Conservation (phyloP, 1,284 basidiomycete genomes). For the Lignosus rhinocerotis region DNA sequence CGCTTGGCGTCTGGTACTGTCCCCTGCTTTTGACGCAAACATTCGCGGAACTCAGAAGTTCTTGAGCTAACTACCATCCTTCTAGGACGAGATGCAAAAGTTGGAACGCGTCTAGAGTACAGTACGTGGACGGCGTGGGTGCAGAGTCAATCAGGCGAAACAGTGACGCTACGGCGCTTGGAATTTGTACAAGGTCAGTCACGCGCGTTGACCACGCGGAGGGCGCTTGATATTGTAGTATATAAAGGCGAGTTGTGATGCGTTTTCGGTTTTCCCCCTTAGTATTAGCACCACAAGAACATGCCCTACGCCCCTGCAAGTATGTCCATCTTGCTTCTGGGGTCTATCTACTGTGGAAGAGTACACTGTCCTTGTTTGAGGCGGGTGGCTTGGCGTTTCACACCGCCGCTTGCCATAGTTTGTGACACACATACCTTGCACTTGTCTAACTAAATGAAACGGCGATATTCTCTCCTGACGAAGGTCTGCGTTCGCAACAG, state of each 20-base stretch:
- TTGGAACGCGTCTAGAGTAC: not conserved
- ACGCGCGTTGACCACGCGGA: not conserved
- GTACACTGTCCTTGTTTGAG: constrained; percentile 72
- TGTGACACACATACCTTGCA: constrained; percentile 53
- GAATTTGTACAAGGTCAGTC: not conserved
- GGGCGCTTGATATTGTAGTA: constrained; percentile 2
- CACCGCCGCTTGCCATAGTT: constrained; percentile 70
- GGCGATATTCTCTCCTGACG: too few relatives aligned
- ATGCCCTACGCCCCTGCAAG: constrained; percentile 31
- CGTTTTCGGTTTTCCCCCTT: not conserved
- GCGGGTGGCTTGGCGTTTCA: constrained; percentile 46
- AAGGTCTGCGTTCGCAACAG: not conserved
- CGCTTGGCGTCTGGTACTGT: constrained; percentile 48
- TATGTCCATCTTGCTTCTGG: constrained; percentile 20
- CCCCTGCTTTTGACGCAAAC: constrained; percentile 49
- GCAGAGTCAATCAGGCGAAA: not conserved
- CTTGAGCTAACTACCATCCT: constrained; percentile 41
- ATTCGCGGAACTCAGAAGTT: constrained; percentile 60
- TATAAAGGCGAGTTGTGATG: constrained; percentile 21
- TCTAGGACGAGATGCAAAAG: not conserved
- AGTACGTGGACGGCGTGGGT: not conserved
- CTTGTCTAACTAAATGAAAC: too few relatives aligned
- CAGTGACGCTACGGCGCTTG: not conserved
- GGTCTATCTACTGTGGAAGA: constrained; percentile 40
- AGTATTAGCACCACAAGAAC: constrained; percentile 10